phyloP scores from a whole-genome alignment of 805 yeast species.

The Ogataea populi-albae region DNA sequence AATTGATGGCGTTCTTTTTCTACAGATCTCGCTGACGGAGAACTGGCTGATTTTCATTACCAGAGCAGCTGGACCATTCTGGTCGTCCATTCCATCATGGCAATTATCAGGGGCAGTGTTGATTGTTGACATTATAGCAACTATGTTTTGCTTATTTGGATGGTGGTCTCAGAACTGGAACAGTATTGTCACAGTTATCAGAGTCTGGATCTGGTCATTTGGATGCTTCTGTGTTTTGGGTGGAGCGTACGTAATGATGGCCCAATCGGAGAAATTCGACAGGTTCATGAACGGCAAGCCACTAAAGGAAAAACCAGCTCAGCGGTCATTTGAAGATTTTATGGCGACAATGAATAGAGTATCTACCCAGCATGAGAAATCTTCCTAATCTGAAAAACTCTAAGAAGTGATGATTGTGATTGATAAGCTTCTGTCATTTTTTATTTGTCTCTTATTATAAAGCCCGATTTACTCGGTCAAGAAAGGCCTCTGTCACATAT shows the following conservation, averaged over 20 bases:
- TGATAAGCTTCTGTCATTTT: constrained; percentile 9
- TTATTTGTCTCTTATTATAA: too few species aligned
- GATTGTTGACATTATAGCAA: constrained; percentile 85
- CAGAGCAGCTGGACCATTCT: constrained; percentile 97
- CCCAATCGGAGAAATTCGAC: constrained; percentile 74
- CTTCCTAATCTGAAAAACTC: constrained; percentile 32
- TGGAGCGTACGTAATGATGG: constrained; percentile 93
- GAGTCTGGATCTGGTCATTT: constrained; percentile 93
- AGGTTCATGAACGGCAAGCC: constrained; percentile 81
- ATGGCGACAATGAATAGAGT: constrained; percentile 85
- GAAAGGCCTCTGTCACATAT: too few species aligned
- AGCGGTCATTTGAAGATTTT: constrained; percentile 80
- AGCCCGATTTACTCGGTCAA: too few species aligned
- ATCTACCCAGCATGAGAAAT: constrained; percentile 84
- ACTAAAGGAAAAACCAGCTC: constrained; percentile 50
- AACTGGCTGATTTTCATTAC: constrained; percentile 97
- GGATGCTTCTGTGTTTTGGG: constrained; percentile 96
- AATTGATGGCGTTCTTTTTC: constrained; percentile 87
- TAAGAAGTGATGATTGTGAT: constrained; percentile 12
- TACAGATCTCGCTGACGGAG: constrained; percentile 92
- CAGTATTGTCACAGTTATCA: constrained; percentile 89
- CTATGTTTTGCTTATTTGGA: constrained; percentile 89
- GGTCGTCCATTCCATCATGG: constrained; percentile 96
- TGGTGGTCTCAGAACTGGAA: constrained; percentile 99
- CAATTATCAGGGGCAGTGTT: constrained; percentile 93